These are phyloP conservation scores for Casaregolazyma suthepensis DNA, from an alignment of 1,139 yeast genomes.

Conservation along the genomic window DNA sequence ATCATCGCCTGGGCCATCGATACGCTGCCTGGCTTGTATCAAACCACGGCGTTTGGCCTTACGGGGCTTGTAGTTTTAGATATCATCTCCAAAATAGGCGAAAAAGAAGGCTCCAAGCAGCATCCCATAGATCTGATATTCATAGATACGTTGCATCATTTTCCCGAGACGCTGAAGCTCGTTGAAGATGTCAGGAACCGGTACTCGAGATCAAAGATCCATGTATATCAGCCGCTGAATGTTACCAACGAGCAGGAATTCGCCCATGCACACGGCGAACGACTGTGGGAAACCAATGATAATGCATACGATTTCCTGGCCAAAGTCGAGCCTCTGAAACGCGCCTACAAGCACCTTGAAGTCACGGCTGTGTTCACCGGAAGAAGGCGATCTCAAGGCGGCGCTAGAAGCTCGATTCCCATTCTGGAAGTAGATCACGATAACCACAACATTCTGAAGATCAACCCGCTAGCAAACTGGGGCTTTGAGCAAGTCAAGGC, in stretches of 20 bases:
- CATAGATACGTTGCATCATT: constrained; percentile 86
- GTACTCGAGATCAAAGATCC: constrained; percentile 51
- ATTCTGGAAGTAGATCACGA: constrained; percentile 65
- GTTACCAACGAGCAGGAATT: constrained; percentile 59
- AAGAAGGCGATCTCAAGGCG: constrained; percentile 86
- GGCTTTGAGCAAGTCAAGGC: constrained; percentile 61
- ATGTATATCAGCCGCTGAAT: constrained; percentile 60
- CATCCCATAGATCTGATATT: constrained; percentile 71
- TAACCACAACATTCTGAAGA: constrained; percentile 60
- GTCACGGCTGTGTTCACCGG: constrained; percentile 89
- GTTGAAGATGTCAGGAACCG: constrained; percentile 50
- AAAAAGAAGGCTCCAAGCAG: constrained; percentile 26
- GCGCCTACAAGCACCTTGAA: constrained; percentile 68
- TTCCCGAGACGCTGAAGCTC: constrained; percentile 84
- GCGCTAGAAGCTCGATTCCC: constrained; percentile 65
- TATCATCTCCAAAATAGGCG: constrained; percentile 57
- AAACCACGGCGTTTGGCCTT: constrained; percentile 92
- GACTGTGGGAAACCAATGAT: constrained; percentile 81
- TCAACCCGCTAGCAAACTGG: constrained; percentile 89
- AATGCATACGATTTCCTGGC: constrained; percentile 75
- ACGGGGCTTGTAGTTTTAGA: constrained; percentile 88
- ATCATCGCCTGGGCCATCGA: constrained; percentile 74
- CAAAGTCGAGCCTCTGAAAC: constrained; percentile 86
- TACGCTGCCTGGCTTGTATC: constrained; percentile 76
- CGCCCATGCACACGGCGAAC: constrained; percentile 59